Base-by-base conservation (phyloP, 768 basidiomycete species). In the Tephrocybe rancida region DNA sequence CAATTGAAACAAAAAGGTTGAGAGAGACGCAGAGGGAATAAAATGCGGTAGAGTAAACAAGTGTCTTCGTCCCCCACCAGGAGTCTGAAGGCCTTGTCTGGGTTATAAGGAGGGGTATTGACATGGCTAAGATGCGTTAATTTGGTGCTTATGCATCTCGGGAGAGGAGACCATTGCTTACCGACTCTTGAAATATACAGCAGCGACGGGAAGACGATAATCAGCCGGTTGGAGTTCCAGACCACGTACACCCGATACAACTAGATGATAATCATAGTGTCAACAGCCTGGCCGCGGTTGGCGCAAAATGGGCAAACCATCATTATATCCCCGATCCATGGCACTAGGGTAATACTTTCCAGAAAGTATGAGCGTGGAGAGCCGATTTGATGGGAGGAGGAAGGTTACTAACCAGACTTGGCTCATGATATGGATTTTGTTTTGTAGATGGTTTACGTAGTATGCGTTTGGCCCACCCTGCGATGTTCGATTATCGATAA, bases 251-350 rank as follows among this genome's bases (percentile, higher is more conserved):
- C 0, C 7, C 62, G 62, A 56, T 64, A 64, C 22, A 64, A 26
- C 62, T 63, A 21, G 22, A 37, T 16, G 26, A n/a, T 37, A 6
- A 32, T 16, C 13, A 3, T 8, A 52, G 18, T 19, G 19, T 27
- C 18, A 35, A 50, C 21, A 14, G 3, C 7, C 24, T 14, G 14
- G 4, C 3, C 7, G 21, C 18, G 29, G n/a, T 25, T 21, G 16
- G 18, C 19, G 16, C 16, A 19, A 14, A 38, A 29, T 7, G 25
- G 21, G 27, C 56, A 0, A 21, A 64, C 62, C 56, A 64, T 64
- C 44, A 64, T 43, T 6, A 64, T 29, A 46, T 64, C 60, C 5
- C 62, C 60, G 16, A 64, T 48, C 62, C 62, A 64, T 14, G 62
- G 58, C 10, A 64, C 44, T 19, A 61, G 41, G 5, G 58, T 58